These are phyloP conservation scores for Bipolaris victoriae DNA, from an alignment of 2,329 filamentous ascomycete genomes.

Conservation along the genomic window DNA sequence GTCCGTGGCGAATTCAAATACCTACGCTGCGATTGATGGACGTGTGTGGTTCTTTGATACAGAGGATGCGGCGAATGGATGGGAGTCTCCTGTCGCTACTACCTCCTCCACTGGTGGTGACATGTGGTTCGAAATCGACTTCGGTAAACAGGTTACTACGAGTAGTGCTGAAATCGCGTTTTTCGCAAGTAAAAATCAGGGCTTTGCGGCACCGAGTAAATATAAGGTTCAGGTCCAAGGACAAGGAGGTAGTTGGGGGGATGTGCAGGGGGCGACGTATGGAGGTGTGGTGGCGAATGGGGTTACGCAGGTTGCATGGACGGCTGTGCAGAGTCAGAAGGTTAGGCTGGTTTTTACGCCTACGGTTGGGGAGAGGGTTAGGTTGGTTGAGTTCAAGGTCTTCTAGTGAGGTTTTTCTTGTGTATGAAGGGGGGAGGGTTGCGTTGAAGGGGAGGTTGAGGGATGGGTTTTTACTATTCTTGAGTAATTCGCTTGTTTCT, in stretches of 20 bases:
- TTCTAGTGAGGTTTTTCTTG: conserved; percentile 16
- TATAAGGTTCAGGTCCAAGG: conserved; percentile 41
- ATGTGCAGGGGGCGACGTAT: conserved; percentile 33
- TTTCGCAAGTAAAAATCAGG: conserved; percentile 37
- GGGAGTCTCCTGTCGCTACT: conserved; percentile 40
- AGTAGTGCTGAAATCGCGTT: conserved; percentile 49
- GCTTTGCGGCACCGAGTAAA: conserved; percentile 36
- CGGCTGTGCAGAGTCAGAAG: conserved; percentile 27
- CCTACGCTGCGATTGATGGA: conserved; percentile 50
- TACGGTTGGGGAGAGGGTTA: conserved; percentile 38
- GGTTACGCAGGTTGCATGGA: conserved; percentile 46
- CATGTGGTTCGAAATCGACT: conserved; percentile 50
- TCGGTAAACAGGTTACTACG: conserved; percentile 36
- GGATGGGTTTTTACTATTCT: too few species aligned
- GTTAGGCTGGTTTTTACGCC: conserved; percentile 46
- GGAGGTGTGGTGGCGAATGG: conserved; percentile 45
- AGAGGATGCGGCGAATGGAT: conserved; percentile 48
- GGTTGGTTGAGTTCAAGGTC: conserved; percentile 51
- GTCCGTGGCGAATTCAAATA: conserved; percentile 33
- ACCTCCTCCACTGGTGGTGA: conserved; percentile 11
- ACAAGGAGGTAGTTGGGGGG: conserved; percentile 31
- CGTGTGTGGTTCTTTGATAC: conserved; percentile 49
- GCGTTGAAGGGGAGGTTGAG: too few species aligned
- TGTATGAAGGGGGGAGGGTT: not conserved
- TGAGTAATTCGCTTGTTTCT: too few species aligned